Base-by-base conservation (phyloP, 371 early-diverging fungal genomes). In the Catenaria anguillulae region DNA sequence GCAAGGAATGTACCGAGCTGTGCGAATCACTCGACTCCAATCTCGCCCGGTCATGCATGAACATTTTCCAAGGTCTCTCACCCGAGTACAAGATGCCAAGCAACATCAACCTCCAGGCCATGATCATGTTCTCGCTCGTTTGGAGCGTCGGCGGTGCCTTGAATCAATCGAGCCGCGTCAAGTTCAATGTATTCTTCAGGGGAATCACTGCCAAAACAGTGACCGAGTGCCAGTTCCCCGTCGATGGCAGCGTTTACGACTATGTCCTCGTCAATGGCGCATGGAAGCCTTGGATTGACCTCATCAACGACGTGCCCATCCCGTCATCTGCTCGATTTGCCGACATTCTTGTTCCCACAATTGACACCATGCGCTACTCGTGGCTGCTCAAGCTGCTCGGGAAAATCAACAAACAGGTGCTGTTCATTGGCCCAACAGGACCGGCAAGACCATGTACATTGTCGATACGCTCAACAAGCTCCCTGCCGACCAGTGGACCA, bases 391-490 rank as follows among this genome's bases (percentile, higher is more conserved):
- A 80, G 45, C 61, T 78, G n/a, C 68, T 79, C 0, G 63, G 74
- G 12, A 63, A 68, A 37, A 71, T 73, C 62, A 71, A 72, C 31
- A 73, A 67, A 62, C 78, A 79, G 50, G 71, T 80, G 12, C 62
- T 81, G 2, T 71, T 68, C 42, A 70, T 73, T 3, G 81, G 81
- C 0, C 75, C 78, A 2, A 81, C 80, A 0, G 81, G 81, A 23
- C 78, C 10, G 81, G 81, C 34, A 81, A 81, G 62, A 74, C 78
- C 55, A 81, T 77, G 63, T 81, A 79, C 69, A 75, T 79, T 34
- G 68, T 62, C 2, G 75, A 70, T 64, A 74, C 73, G 64, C 66
- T 81, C 26, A 66, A 76, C 24, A 69, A 61, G n/a, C 76, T 75
- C 0, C 65, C 77, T 12, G 40, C 72, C 2, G 74, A 70, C 24